Conservation (phyloP, 78 protist genomes). For the Ministeria vibrans region DNA sequence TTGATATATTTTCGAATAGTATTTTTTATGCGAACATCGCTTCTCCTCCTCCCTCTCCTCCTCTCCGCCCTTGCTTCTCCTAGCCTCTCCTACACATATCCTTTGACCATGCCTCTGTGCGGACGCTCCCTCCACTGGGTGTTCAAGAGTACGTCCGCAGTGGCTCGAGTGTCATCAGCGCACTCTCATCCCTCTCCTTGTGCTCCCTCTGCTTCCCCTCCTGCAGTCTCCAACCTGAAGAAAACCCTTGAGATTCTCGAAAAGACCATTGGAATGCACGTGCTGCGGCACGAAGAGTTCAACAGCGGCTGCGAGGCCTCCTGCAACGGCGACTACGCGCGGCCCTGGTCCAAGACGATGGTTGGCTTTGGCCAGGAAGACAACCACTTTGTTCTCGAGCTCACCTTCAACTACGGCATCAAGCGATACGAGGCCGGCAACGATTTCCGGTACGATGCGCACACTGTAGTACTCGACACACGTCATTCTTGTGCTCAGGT, state of each 20-base stretch:
- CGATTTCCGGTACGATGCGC: background rate
- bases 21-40: too few species aligned
- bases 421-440: background rate
- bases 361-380: conserved; percentile 1
- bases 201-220: background rate
- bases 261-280: background rate
- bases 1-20: too few species aligned
- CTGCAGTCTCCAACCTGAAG: background rate
- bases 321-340: conserved; percentile 2
- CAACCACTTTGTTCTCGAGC: conserved; percentile 14
- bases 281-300: conserved; percentile 15
- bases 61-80: too few species aligned
- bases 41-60: too few species aligned
- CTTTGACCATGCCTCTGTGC: too few species aligned
- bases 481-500: background rate
- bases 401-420: conserved; percentile 13
- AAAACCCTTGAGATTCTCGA: background rate
- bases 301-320: conserved; percentile 1
- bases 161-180: background rate
- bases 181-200: background rate
- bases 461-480: too few species aligned
- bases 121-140: background rate
- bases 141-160: background rate
- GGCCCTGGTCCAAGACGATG: conserved; percentile 9
- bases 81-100: too few species aligned